These are phyloP conservation scores for Plasmodium cynomolgi DNA, from an alignment of 169 alveolate genomes.

Conservation along the genomic window DNA sequence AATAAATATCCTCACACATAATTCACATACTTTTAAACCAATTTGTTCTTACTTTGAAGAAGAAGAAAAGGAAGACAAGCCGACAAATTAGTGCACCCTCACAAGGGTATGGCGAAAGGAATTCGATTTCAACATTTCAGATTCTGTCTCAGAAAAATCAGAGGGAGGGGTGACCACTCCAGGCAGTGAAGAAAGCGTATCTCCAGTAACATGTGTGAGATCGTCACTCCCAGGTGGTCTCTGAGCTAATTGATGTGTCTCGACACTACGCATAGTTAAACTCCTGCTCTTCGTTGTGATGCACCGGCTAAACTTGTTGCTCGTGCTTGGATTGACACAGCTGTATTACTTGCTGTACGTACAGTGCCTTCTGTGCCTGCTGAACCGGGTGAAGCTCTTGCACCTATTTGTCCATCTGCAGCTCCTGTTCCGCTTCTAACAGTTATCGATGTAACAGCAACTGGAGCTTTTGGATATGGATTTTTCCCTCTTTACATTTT, in stretches of 20 bases:
- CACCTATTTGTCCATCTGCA: too few species aligned
- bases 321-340: background rate
- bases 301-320: background rate
- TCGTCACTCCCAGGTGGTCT: background rate
- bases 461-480: background rate
- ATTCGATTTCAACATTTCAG: background rate
- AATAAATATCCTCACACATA: background rate
- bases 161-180: background rate
- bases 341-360: background rate
- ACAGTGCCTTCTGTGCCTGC: background rate
- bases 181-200: background rate
- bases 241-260: background rate
- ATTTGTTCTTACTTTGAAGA: background rate
- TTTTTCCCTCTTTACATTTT: background rate
- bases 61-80: background rate
- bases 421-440: too few species aligned
- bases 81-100: background rate
- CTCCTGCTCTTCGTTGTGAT: background rate
- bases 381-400: background rate
- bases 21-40: background rate
- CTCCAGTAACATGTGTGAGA: background rate
- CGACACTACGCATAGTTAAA: background rate
- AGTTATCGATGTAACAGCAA: background rate
- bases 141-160: background rate
- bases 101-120: background rate